A percentile compares a stretch with the other conserved stretches of the same genome.
These are phyloP conservation scores for Myriosclerotinia scirpicola DNA, from an alignment of 2,329 filamentous ascomycete species.

Conservation along the genomic window DNA sequence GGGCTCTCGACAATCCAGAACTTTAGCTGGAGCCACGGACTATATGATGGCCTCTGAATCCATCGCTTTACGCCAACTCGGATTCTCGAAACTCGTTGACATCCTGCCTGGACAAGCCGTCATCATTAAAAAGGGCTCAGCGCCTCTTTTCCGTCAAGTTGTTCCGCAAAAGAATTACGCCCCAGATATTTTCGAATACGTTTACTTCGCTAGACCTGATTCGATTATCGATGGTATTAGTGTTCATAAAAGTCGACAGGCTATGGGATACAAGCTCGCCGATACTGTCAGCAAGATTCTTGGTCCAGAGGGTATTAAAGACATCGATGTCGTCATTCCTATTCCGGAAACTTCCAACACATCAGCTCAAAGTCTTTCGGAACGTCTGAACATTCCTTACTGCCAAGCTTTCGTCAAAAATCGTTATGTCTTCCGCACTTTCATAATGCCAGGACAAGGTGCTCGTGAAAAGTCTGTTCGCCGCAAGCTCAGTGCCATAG, in stretches of 20 bases:
- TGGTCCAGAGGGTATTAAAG: constrained; percentile 65
- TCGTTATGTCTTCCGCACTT: constrained; percentile 83
- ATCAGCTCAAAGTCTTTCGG: constrained; percentile 74
- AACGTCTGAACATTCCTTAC: constrained; percentile 72
- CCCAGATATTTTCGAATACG: constrained; percentile 84
- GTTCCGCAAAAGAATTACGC: constrained; percentile 67
- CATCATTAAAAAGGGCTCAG: constrained; percentile 75
- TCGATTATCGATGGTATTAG: constrained; percentile 84
- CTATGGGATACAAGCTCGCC: constrained; percentile 83
- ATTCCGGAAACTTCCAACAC: constrained; percentile 83
- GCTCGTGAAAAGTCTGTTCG: constrained; percentile 82
- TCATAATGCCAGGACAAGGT: constrained; percentile 82
- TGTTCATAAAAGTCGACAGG: constrained; percentile 77
- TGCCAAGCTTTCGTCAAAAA: constrained; percentile 87
- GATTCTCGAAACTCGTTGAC: constrained; percentile 73
- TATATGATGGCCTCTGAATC: constrained; percentile 93
- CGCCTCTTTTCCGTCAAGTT: constrained; percentile 75
- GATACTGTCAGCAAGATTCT: constrained; percentile 68
- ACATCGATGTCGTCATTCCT: constrained; percentile 83
- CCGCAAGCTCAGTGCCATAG: constrained; percentile 85
- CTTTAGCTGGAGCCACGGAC: constrained; percentile 63
- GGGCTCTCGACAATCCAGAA: constrained; percentile 69
- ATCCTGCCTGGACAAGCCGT: constrained; percentile 83
- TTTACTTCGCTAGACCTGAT: constrained; percentile 85
- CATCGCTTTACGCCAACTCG: constrained; percentile 77